Base-by-base conservation (phyloP, 225 moss, liverwort and hornwort species). In the Climacium dendroides region DNA sequence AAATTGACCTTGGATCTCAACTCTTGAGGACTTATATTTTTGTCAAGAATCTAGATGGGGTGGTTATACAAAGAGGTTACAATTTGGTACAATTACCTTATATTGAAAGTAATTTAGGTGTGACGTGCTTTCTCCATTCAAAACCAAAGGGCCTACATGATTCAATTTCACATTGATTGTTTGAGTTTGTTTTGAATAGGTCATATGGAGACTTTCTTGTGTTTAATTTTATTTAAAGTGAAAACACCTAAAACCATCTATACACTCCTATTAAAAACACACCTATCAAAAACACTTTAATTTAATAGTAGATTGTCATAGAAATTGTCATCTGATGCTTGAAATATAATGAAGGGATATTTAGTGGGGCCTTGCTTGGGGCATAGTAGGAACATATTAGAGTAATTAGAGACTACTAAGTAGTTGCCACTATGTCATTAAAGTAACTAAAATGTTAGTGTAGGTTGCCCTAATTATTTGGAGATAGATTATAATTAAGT, bases 351-450 rank as follows among this genome's bases (percentile, higher is more conserved):
- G 5, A 26, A 2, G 41, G 1, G 0, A 3, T 43, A 26, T 26
- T 9, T n/a, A n/a, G n/a, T 70, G 26, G 26, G 9, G 26, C 3
- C 3, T 2, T 71, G 5, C 9, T 15, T 26, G 1, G 20, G 4
- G 0, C 3, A 70, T 0, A 15, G 0, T 15, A 70, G 3, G 3
- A 26, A 26, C 0, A 15, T 70, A 9, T 43, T 2, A 25, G 43
- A n/a, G n/a, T n/a, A n/a, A n/a, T n/a, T 67, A 22, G 22, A 2
- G 24, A 39, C 24, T 1, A 24, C 3, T 39, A 39, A 69, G 1
- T 69, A 39, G 1, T 69, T 69, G 23, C 0, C 4, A 67, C 7
- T 4, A 67, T 67, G 1, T 39, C 39, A 39, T 23, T 67, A 71
- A 13, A 1, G 3, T 69, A 15, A 41, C 3, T 41, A 25, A n/a